phyloP scores from a whole-genome alignment of 495 filamentous ascomycete genomes.

The Neurospora sp. region DNA sequence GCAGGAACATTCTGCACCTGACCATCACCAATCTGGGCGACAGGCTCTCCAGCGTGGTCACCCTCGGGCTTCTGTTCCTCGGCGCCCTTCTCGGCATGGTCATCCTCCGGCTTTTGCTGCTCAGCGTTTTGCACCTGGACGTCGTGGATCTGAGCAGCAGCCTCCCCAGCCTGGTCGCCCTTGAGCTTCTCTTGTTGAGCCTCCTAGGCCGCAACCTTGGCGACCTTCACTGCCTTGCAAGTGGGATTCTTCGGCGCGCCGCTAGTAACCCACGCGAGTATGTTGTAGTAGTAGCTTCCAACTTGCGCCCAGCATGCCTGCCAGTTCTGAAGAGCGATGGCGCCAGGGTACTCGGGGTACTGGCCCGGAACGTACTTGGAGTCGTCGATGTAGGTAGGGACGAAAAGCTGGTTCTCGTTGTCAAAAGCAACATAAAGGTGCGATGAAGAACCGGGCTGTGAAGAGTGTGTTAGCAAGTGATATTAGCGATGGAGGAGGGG shows the following conservation, averaged over 20 bases:
- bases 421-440: slow-evolving; percentile 35
- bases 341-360: slow-evolving; percentile 4
- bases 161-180: not conserved
- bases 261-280: slow-evolving; percentile 38
- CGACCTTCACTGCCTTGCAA: slow-evolving; percentile 39
- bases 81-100: not conserved
- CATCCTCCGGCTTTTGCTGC: not conserved
- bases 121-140: not conserved
- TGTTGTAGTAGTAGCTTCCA: slow-evolving; percentile 40
- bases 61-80: not conserved
- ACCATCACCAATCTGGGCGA: not conserved
- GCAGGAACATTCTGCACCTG: not conserved
- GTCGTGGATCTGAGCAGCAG: not conserved
- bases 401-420: slow-evolving; percentile 25
- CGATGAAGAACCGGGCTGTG: not conserved
- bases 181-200: not conserved
- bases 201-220: not conserved
- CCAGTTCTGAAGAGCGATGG: slow-evolving; percentile 33
- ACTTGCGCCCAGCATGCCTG: slow-evolving; percentile 42
- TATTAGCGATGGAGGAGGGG: slow-evolving; percentile 30
- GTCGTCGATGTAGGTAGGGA: slow-evolving; percentile 38
- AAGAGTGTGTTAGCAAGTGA: slow-evolving; percentile 37
- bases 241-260: slow-evolving; percentile 44
- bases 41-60: not conserved
- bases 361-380: slow-evolving; percentile 13